Evolutionary conservation across 2,329 filamentous ascomycete genomes (phyloP), one percentile per base, ranked within the genome.

Genomic region (Phialemonium atrogriseum): DNA sequence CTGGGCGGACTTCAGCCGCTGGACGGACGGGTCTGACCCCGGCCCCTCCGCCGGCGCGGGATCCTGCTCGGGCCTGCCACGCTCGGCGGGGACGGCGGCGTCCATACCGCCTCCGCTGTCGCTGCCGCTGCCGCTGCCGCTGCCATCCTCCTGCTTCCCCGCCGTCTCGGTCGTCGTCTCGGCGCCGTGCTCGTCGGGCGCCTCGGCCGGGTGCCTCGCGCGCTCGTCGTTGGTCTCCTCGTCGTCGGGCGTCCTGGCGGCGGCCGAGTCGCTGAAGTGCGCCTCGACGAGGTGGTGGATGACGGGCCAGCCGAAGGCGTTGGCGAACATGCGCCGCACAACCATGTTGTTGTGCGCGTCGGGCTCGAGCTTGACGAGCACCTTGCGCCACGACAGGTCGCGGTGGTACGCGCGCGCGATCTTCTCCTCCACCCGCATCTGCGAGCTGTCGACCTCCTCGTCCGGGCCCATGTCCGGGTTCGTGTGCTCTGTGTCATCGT

Each of bases 281-380:
- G 86, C 87, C 48, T 96, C 88, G 32, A 91, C 89, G 13, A 96
- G 62, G 58, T 98, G 91, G 58, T 95, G 88, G 30, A 96, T 67
- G 1, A 98, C 91, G 1, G 91, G 91, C 91, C 91, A 98, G 3
- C 91, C 91, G 47, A 94, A 94, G 0, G 91, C 91, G 50, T 98
- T 98, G 35, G 87, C 81, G 54, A 98, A 98, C 80, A 87, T 94
- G 34, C 91, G 80, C 11, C 91, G 81, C 15, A 98, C 91, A 38
- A 96, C 82, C 44, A 98, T 94, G 56, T 98, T 98, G 59, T 98
- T 98, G 62, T 98, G 91, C 0, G 91, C 91, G 57, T 98, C 91
- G 0, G 91, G 91, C 52, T 98, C 89, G 3, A 98, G 68, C 33
- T 91, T 83, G 10, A 98, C 91, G 4, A 98, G 73, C 2, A 98